Evolutionary conservation across 306 rosid species (phyloP), one percentile per base, ranked within the genome.

Genomic region (Medicago lupulina): DNA sequence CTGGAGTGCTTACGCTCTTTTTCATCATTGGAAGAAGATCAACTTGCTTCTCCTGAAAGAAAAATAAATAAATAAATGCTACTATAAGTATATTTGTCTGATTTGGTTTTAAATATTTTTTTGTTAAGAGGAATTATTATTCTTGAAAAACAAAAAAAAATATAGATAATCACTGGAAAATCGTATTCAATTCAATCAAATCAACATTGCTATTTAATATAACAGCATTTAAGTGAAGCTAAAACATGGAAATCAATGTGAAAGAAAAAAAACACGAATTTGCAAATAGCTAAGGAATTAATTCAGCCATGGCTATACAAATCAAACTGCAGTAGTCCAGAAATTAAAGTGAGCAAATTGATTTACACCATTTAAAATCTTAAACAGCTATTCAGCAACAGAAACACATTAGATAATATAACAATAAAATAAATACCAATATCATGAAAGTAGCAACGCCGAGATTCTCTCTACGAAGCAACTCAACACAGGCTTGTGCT

Each of bases 401-500:
- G 53, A 58, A 67, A 34, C 9, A 44, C 41, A 69, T 40, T 54
- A 40, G 70, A 60, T 5, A 34, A 36, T 9, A 71, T 25, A 38
- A 19, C 19, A 39, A 16, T 28, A 67, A 78, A 44, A 19, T 28
- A 18, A 62, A 39, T 95, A 95, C 99, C 99, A 95, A 85, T 83
- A 95, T 95, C 97, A 95, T 86, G 89, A 87, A 92, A 59, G 99
- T 92, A 65, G 90, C 99, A 73, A 95, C 81, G 31, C 99, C 99
- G 67, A 90, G 90, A 78, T 88, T 90, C 88, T 90, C 99, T 38
- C 88, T 87, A 8, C 97, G 90, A 18, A 95, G 91, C 67, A 95
- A 84, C 86, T 92, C 97, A 67, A 95, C 97, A 31, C 99, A 95
- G 43, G 90, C 89, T 71, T 92, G 97, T n/a, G 99, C 99, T 51